Percentiles rank a stretch among this genome's conserved stretches.
Evolutionary conservation across 257 asterid genomes (phyloP).

Genomic region (Penstemon barbatus): DNA sequence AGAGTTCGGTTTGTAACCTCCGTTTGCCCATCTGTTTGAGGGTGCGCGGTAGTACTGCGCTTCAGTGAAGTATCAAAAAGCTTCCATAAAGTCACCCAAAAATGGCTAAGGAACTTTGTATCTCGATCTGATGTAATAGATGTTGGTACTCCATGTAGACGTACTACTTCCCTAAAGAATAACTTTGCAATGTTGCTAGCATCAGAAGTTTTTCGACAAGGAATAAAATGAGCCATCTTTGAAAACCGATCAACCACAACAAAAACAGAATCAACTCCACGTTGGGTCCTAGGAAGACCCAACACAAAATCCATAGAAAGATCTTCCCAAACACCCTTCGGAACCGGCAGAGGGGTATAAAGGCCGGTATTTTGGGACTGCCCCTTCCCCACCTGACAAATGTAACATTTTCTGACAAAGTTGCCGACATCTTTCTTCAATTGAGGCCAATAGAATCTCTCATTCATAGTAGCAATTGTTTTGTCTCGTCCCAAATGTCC

Average conservation of each 20-base stretch:
- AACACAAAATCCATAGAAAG: not conserved
- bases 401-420: not conserved
- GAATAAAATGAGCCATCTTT: not conserved
- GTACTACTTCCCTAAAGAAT: not conserved
- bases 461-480: not conserved
- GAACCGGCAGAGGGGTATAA: not conserved
- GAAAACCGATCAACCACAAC: not conserved
- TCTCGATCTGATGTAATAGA: no score
- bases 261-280: not conserved
- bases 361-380: not conserved
- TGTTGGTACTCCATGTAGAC: not conserved
- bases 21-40: no score
- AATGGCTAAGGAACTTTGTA: no score
- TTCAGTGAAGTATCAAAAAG: no score
- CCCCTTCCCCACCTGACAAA: not conserved
- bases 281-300: not conserved
- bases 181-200: not conserved
- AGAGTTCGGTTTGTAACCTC: no score
- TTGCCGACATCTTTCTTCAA: not conserved
- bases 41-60: no score
- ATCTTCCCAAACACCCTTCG: not conserved
- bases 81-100: no score
- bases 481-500: not conserved
- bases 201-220: not conserved
- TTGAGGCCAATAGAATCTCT: not conserved